Evolutionary conservation across 805 yeast genomes (phyloP).

Genomic region (Spathaspora girioi): DNA sequence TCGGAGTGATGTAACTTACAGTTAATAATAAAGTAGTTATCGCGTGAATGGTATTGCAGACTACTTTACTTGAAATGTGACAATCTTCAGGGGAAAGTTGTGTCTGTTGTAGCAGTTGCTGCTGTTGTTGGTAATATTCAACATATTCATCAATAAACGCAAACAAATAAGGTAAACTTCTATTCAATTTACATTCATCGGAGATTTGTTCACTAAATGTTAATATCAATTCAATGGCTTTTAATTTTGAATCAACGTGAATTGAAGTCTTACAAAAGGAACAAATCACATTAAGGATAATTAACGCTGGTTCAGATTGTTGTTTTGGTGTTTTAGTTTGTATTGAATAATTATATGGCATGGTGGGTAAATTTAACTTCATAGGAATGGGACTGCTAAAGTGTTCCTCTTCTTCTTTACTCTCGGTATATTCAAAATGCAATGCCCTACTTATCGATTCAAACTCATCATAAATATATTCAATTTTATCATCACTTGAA

Average conservation of each 20-base stretch:
- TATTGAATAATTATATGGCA: constrained; percentile 35
- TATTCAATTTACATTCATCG: constrained; percentile 82
- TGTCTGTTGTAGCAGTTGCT: too few species aligned
- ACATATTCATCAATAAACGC: constrained; percentile 62
- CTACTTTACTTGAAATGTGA: constrained; percentile 50
- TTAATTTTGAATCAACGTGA: constrained; percentile 55
- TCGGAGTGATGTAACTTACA: constrained; percentile 64
- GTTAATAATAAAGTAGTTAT: constrained; percentile 64
- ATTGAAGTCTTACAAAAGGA: constrained; percentile 60
- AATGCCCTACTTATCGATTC: constrained; percentile 36
- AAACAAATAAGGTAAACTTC: constrained; percentile 78
- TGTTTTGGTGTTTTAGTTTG: constrained; percentile 15
- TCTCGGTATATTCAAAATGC: constrained; percentile 15
- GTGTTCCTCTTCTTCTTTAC: background rate
- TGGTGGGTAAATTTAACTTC: constrained; percentile 49
- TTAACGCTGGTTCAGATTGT: constrained; percentile 41
- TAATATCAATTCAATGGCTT: constrained; percentile 72
- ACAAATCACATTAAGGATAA: constrained; percentile 54
- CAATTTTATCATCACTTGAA: constrained; percentile 47
- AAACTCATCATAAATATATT: constrained; percentile 56
- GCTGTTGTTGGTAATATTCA: constrained; percentile 9
- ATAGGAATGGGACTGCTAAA: constrained; percentile 3
- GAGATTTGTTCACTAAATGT: constrained; percentile 71
- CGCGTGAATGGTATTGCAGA: constrained; percentile 59
- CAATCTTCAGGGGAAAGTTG: constrained; percentile 3